These are phyloP conservation scores for Didymella pinodella DNA, from an alignment of 2,329 filamentous ascomycete genomes.

Conservation along the genomic window DNA sequence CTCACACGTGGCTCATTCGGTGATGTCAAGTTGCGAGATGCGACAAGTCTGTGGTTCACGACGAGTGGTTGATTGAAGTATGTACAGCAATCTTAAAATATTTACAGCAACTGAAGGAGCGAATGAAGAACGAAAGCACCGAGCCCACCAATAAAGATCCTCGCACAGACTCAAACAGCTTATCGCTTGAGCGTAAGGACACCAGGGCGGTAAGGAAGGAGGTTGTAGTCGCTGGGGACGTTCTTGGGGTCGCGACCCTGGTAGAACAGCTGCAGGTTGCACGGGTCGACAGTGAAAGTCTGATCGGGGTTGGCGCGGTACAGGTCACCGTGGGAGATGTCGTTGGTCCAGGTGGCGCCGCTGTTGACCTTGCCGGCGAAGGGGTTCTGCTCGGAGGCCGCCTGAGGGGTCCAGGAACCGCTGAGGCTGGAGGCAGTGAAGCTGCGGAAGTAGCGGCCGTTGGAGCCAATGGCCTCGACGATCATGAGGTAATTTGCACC, in stretches of 20 bases:
- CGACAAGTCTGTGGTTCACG: not conserved
- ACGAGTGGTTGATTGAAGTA: not conserved
- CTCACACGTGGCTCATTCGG: no score
- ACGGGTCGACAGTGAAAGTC: slow-evolving; percentile 69
- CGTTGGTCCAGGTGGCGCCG: slow-evolving; percentile 70
- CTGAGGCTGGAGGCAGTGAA: slow-evolving; percentile 66
- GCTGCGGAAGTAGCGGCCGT: slow-evolving; percentile 71
- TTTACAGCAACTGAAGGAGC: not conserved
- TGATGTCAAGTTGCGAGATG: no score
- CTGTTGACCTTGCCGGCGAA: slow-evolving; percentile 74
- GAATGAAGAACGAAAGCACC: not conserved
- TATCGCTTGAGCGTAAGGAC: slow-evolving; percentile 58
- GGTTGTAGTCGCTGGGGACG: slow-evolving; percentile 55
- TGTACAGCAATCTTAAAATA: slow-evolving; percentile 2
- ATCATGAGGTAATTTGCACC: slow-evolving; percentile 68
- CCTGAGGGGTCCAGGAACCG: slow-evolving; percentile 67
- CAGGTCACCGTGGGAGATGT: slow-evolving; percentile 72
- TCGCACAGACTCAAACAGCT: not conserved
- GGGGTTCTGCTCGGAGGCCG: slow-evolving; percentile 63
- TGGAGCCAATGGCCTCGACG: slow-evolving; percentile 67
- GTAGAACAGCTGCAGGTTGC: slow-evolving; percentile 71
- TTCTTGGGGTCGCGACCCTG: slow-evolving; percentile 62
- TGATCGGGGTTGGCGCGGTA: slow-evolving; percentile 65
- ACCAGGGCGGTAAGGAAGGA: slow-evolving; percentile 63
- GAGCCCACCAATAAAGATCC: not conserved